A percentile compares a stretch with the other conserved stretches of the same genome.
phyloP scores from a whole-genome alignment of 164 flowering plant species.

The Chloranthus sessilifolius region DNA sequence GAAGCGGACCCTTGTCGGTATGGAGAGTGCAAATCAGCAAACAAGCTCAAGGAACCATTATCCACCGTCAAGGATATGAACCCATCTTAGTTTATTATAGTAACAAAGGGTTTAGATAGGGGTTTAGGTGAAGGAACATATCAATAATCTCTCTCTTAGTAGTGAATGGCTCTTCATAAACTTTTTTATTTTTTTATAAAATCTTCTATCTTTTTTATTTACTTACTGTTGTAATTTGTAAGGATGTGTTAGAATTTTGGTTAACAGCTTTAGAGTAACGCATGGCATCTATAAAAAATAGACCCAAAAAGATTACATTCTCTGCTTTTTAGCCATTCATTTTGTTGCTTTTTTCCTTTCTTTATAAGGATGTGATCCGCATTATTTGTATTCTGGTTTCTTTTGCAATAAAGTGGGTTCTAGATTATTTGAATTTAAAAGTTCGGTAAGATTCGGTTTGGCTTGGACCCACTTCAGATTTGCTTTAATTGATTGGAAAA shows the following conservation, averaged over 20 bases:
- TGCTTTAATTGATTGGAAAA: no score
- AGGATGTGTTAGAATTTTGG: neutral
- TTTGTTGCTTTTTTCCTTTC: neutral
- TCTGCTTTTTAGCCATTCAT: neutral
- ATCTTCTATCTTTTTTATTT: neutral
- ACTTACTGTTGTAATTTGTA: neutral
- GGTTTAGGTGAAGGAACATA: neutral
- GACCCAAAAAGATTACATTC: neutral
- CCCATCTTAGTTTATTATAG: slow-evolving; percentile 26
- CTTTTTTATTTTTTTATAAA: neutral
- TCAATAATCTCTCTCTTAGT: neutral
- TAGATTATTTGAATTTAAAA: neutral
- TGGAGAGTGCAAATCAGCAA: slow-evolving; percentile 41
- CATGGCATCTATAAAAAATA: neutral
- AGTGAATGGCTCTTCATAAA: neutral
- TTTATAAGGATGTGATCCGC: slow-evolving; percentile 1
- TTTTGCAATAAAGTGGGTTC: neutral
- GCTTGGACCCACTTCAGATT: no score
- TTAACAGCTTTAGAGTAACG: slow-evolving; percentile 1
- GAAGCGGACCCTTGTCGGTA: slow-evolving; percentile 76
- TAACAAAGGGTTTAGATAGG: slow-evolving; percentile 7
- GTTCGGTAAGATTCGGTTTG: neutral
- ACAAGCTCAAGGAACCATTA: slow-evolving; percentile 37
- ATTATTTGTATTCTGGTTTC: neutral
- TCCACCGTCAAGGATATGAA: slow-evolving; percentile 25